Base-by-base conservation (phyloP, 208 protist species). In the Wallacemonas sp. region DNA sequence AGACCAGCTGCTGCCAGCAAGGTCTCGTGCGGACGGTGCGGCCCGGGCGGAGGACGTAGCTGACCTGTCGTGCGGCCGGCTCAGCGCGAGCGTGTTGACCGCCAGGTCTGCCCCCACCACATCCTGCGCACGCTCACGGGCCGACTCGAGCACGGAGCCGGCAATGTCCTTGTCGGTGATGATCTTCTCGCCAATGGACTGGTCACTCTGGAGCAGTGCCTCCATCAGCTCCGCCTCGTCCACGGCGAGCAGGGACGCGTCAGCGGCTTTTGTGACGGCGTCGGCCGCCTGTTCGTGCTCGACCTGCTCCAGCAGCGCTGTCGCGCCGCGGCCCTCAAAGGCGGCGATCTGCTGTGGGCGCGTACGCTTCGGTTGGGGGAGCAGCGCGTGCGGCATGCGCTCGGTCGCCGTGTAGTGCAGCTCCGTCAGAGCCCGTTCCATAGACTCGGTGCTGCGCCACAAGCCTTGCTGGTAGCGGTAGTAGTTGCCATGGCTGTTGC, bases 391-490 rank as follows among this genome's bases (percentile, higher is more conserved):
- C 39, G 90, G 87, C 29, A 76, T 79, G 3, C 83, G 82, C 75
- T 93, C 87, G n/a, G 86, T 84, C 1, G 79, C 45, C 70, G 75
- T 77, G 62, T 93, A 95, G 16, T 75, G 55, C 32, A 69, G 12
- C 42, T 84, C 72, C 22, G 84, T 95, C 66, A 91, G 59, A 0
- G 44, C 78, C 22, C 46, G 69, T 70, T 95, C 90, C 32, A 93
- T 57, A 2, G 81, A 75, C 66, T 91, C 87, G 63, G 70, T 57
- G 49, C 72, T 82, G 18, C 79, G 84, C 85, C 86, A 95, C 23
- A 95, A 77, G 65, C 84, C 86, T 57, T 91, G 90, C 26, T 88
- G 85, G 22, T 81, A 84, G 1, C 90, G 82, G 62, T 95, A 95
- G 65, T 85, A 91, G 57, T 95, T 95, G 14, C 83, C 90, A 25